Evolutionary conservation across 148 eudicot genomes (phyloP), one percentile per base, ranked within the genome.

Genomic region (Arbutus unedo): DNA sequence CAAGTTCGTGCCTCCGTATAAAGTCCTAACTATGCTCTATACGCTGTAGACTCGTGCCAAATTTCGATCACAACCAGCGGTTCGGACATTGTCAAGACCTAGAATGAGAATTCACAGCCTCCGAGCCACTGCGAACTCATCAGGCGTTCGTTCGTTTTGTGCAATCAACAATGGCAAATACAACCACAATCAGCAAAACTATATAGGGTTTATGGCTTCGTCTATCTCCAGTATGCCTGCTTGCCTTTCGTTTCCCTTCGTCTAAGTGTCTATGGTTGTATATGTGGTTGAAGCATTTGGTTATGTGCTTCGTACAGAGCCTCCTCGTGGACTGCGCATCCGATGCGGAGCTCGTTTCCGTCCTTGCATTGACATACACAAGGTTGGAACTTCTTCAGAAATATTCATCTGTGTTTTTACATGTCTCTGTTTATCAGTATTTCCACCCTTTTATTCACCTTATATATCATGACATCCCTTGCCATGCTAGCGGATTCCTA

Each of bases 311-410:
- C 43, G n/a, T 38, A 56, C 76, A 84, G 86, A 80, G 49, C 41
- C 23, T 78, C 80, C 18, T 74, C 80, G 64, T 51, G 74, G 85
- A n/a, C 67, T 55, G n/a, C 67, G 79, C 15, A 82, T 90, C 74
- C 76, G 78, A 5, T 90, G 90, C 59, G 88, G 88, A 48, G 89
- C 88, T 72, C 85, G 76, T 21, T 91, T 91, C 70, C 89, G 93
- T 8, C 94, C 94, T 49, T 90, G 94, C 86, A 87, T 91, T 79
- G 94, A 90, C 74, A 90, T 91, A 44, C 92, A 91, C 89, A 86
- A 88, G 92, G 93, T 91, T 78, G 78, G 56, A 59, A 59, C 49
- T 41, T 4, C 79, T 54, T 41, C 31, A 38, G 38, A 64, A 55
- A 7, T 16, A 38, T 15, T 18, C 0, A 19, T 70, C 9, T 31